phyloP scores from a whole-genome alignment of 257 asterid species.

The Solanum dulcamara region DNA sequence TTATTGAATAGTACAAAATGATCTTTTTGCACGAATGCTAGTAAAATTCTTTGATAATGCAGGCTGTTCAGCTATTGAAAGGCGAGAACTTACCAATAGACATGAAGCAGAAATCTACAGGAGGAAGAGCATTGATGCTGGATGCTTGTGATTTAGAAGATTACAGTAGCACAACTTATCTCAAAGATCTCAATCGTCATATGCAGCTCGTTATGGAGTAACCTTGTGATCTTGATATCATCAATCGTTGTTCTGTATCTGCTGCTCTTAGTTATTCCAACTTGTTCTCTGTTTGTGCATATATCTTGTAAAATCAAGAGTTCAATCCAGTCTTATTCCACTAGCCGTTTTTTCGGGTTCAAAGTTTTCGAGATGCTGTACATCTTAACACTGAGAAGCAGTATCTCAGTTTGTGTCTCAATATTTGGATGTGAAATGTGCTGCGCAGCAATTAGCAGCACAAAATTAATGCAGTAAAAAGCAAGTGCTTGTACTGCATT shows the following conservation, averaged over 20 bases:
- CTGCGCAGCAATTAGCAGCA: neutral
- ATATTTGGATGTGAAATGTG: neutral
- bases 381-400: neutral
- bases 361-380: neutral
- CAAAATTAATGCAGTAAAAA: neutral
- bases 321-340: neutral
- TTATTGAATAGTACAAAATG: neutral
- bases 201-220: slow-evolving; percentile 87
- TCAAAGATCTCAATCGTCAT: slow-evolving; percentile 78
- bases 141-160: slow-evolving; percentile 78
- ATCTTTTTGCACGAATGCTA: neutral
- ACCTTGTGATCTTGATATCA: neutral
- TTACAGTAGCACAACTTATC: slow-evolving; percentile 56
- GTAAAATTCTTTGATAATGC: neutral
- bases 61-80: slow-evolving; percentile 62
- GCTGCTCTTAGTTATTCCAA: neutral
- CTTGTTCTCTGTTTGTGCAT: neutral
- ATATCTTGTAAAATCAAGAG: neutral
- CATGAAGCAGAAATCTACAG: slow-evolving; percentile 50
- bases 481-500: neutral
- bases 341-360: neutral
- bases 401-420: neutral
- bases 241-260: neutral
- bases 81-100: slow-evolving; percentile 62
- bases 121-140: slow-evolving; percentile 43